Conservation (phyloP, 352 stramenopile species). For the Elongisporangium prolatum region DNA sequence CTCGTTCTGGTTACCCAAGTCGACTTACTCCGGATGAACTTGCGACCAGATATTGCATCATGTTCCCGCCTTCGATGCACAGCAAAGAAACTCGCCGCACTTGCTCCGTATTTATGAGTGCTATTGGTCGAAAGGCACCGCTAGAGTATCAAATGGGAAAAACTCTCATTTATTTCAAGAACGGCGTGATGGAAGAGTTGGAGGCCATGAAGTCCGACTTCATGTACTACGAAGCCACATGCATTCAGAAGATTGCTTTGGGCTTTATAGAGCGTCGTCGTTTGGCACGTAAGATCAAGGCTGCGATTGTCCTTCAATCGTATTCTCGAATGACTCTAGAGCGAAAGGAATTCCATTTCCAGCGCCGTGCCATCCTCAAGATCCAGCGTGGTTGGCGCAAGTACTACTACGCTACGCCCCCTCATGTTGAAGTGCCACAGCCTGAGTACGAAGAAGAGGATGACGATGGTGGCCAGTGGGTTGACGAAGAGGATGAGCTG, state of each 20-base stretch:
- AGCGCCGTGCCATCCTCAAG: conserved; percentile 57
- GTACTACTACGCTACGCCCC: conserved; percentile 35
- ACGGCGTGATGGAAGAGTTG: conserved; percentile 92
- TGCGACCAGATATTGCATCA: conserved; percentile 81
- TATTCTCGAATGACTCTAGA: conserved; percentile 76
- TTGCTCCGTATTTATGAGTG: conserved; percentile 76
- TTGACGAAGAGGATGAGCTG: conserved; percentile 27
- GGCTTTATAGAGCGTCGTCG: conserved; percentile 78
- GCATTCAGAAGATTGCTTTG: conserved; percentile 76
- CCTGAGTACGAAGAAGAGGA: conserved; percentile 39
- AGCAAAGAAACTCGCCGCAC: conserved; percentile 71
- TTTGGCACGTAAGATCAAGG: conserved; percentile 54
- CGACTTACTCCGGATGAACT: conserved; percentile 87
- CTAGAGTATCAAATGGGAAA: conserved; percentile 91
- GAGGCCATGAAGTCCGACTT: conserved; percentile 92
- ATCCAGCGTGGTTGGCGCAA: conserved; percentile 69
- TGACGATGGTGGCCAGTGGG: conserved; percentile 36
- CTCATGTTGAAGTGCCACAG: conserved; percentile 22
- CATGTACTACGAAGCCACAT: conserved; percentile 87
- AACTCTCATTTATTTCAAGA: conserved; percentile 96
- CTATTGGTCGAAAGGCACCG: conserved; percentile 77
- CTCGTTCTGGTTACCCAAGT: conserved; percentile 86
- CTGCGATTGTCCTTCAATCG: conserved; percentile 78
- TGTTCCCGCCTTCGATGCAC: conserved; percentile 87
- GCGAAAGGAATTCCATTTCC: conserved; percentile 61